Conservation (phyloP, 208 protist species). For the Acanthamoeba healyi region DNA sequence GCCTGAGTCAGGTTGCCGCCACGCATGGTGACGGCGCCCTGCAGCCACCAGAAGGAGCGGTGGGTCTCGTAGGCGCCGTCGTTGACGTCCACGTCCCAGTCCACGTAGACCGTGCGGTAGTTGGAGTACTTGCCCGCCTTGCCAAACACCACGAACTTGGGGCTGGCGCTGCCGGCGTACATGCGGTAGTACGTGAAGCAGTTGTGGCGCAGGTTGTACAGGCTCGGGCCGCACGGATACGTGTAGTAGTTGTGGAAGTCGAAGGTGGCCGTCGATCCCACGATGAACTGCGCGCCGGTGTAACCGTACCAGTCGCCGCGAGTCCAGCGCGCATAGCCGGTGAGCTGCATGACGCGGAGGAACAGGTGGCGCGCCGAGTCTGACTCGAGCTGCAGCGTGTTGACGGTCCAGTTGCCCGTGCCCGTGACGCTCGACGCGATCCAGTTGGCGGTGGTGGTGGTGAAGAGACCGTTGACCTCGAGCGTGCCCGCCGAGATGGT, state of each 20-base stretch:
- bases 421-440: background rate
- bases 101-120: conserved; percentile 71
- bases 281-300: conserved; percentile 6
- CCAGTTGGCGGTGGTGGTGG: background rate
- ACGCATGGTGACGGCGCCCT: conserved; percentile 52
- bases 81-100: conserved; percentile 70
- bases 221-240: conserved; percentile 24
- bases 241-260: conserved; percentile 55
- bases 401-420: conserved; percentile 65
- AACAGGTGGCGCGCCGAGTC: background rate
- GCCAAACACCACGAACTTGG: conserved; percentile 64
- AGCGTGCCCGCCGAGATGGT: background rate
- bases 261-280: conserved; percentile 40
- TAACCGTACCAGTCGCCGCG: conserved; percentile 50
- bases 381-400: conserved; percentile 1
- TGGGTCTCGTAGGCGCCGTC: conserved; percentile 35
- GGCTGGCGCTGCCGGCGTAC: conserved; percentile 2
- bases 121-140: conserved; percentile 42
- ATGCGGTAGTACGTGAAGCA: conserved; percentile 72
- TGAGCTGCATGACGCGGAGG: conserved; percentile 47
- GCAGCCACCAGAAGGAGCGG: conserved; percentile 44
- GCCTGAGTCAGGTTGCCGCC: conserved; percentile 24
- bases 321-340: conserved; percentile 57
- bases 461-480: conserved; percentile 43
- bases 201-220: conserved; percentile 65